Evolutionary conservation across 441 rosid species (phyloP).

Genomic region (Viola pubescens): DNA sequence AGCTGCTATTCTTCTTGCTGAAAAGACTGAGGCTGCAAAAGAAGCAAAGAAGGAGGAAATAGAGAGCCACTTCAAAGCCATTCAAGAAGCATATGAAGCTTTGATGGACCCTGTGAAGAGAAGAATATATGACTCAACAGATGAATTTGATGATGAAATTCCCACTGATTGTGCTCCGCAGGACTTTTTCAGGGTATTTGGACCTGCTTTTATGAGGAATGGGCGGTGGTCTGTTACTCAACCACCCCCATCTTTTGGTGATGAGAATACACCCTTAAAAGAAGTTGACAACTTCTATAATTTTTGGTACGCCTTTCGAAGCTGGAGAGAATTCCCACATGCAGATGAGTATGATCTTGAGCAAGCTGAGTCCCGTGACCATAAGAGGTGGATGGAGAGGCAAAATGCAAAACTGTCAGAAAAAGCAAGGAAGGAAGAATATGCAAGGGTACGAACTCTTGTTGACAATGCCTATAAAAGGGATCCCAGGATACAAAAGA

Average conservation of each 20-base stretch:
- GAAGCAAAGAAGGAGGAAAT: slow-evolving; percentile 87
- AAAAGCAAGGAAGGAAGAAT: slow-evolving; percentile 91
- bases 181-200: slow-evolving; percentile 92
- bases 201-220: slow-evolving; percentile 93
- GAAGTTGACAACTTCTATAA: slow-evolving; percentile 76
- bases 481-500: slow-evolving; percentile 76
- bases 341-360: slow-evolving; percentile 93
- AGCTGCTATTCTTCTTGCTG: slow-evolving; percentile 78
- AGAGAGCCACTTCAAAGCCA: slow-evolving; percentile 71
- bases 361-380: slow-evolving; percentile 93
- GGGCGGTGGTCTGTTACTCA: slow-evolving; percentile 89
- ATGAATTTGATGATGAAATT: slow-evolving; percentile 94
- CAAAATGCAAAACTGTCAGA: slow-evolving; percentile 79
- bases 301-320: slow-evolving; percentile 86
- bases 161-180: slow-evolving; percentile 79
- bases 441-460: slow-evolving; percentile 71
- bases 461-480: slow-evolving; percentile 85
- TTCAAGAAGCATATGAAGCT: slow-evolving; percentile 91
- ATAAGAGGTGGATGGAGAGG: slow-evolving; percentile 99
- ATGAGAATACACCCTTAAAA: slow-evolving; percentile 50
- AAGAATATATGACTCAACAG: slow-evolving; percentile 86
- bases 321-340: slow-evolving; percentile 99
- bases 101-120: slow-evolving; percentile 85
- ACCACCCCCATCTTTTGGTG: slow-evolving; percentile 67
- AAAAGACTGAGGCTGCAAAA: slow-evolving; percentile 88